Evolutionary conservation across 2,329 filamentous ascomycete genomes (phyloP).

Genomic region (Verticillium dahliae): DNA sequence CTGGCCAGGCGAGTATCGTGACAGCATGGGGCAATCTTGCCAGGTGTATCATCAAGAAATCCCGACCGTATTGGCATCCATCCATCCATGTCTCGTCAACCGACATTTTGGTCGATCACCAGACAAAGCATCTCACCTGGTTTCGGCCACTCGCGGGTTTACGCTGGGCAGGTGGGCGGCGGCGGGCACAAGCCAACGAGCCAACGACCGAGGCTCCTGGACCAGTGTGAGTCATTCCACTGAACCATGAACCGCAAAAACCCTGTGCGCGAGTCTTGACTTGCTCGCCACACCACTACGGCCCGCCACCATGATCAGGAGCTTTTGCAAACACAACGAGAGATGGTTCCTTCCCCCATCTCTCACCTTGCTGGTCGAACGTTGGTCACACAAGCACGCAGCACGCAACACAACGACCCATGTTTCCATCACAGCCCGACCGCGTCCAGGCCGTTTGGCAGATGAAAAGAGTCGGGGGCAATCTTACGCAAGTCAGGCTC

Average conservation of each 20-base stretch:
- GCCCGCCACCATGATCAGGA: not conserved
- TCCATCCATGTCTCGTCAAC: too few species aligned
- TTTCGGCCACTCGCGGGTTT: not conserved
- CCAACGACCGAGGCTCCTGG: not conserved
- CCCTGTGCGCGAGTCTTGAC: not conserved
- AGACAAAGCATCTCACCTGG: not conserved
- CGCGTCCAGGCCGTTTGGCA: not conserved
- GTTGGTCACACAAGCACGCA: not conserved
- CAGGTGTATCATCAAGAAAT: not conserved
- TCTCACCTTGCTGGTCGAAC: not conserved
- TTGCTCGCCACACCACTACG: not conserved
- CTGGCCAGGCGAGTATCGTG: not conserved
- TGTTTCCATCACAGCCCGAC: not conserved
- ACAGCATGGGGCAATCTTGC: not conserved
- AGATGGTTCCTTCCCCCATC: not conserved
- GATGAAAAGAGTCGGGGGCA: not conserved
- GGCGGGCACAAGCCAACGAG: not conserved
- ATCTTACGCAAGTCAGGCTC: not conserved
- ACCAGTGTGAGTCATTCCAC: not conserved
- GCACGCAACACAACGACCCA: not conserved
- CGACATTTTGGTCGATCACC: not conserved
- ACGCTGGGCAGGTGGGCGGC: not conserved
- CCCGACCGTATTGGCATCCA: not conserved
- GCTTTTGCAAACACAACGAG: not conserved
- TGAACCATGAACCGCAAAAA: not conserved